Evolutionary conservation across 169 alveolate species (phyloP), one percentile per base, ranked within the genome.

Genomic region (Cyclospora cayetanensis): DNA sequence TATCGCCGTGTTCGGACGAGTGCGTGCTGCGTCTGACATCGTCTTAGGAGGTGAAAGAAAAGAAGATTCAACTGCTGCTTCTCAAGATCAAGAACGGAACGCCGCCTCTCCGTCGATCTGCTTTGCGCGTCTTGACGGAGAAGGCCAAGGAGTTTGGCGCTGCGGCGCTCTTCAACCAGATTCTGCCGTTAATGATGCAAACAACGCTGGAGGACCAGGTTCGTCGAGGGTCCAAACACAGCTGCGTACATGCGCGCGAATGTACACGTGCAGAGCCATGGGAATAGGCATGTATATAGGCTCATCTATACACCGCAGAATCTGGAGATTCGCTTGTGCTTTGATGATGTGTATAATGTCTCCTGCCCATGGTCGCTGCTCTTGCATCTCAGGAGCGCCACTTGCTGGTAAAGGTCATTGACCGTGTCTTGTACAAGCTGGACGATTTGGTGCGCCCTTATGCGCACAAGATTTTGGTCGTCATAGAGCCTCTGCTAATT

Each of bases 121-220:
- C 99, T 1, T 87, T 99, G 72, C 97, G 99, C 84, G 96, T 97
- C 89, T 92, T 99, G 42, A 98, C 99, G 18, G 99, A 98, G 87
- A 96, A 98, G 92, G 99, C 99, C 3, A 95, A 99, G 93, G 99
- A 98, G 90, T 97, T 98, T 82, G 99, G 99, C 0, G 99, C 99
- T 0, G 99, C 98, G 4, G 98, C 99, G 1, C 93, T 99, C 34
- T 98, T 99, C 94, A 97, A 98, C 90, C 98, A 98, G 95, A 98
- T 99, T n/a, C 95, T 99, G 80, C 99, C 99, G 5, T 93, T 99
- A 90, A 97, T 99, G 97, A 98, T 99, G 99, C 98, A 98, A 83
- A 97, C 99, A 27, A 97, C 99, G 2, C 94, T 98, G 76, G 99
- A 98, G 91, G 98, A 96, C 94, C 95, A 89, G 89, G 93, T 76